phyloP scores from a whole-genome alignment of 2,329 filamentous ascomycete genomes.

The Lachnum nothofagi region DNA sequence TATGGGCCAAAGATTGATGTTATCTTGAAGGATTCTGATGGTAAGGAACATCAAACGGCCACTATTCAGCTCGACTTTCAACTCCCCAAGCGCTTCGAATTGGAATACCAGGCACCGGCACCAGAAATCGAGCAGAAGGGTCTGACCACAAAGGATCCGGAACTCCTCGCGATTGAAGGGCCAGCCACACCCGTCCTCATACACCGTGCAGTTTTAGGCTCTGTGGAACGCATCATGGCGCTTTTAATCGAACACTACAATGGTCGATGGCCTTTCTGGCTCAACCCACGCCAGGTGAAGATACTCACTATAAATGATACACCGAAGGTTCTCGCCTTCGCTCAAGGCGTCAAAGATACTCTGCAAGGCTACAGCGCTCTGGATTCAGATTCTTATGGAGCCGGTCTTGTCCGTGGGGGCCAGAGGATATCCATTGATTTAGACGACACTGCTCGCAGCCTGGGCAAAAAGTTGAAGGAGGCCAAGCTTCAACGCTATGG shows the following conservation, averaged over 20 bases:
- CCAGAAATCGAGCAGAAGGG: constrained; percentile 55
- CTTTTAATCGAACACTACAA: constrained; percentile 78
- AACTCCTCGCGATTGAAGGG: constrained; percentile 48
- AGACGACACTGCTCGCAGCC: constrained; percentile 56
- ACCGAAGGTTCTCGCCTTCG: constrained; percentile 25
- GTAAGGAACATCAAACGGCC: constrained; percentile 83
- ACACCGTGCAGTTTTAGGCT: constrained; percentile 79
- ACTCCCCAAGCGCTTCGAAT: constrained; percentile 72
- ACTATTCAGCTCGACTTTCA: constrained; percentile 90
- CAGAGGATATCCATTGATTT: constrained; percentile 59
- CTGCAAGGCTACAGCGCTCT: constrained; percentile 2
- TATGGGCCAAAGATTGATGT: constrained; percentile 93
- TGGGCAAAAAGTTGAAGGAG: constrained; percentile 66
- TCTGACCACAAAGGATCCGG: constrained; percentile 45
- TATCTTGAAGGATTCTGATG: constrained; percentile 70
- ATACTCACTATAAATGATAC: constrained; percentile 68
- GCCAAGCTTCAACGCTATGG: constrained; percentile 70
- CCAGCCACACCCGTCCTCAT: constrained; percentile 71
- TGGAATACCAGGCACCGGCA: constrained; percentile 68
- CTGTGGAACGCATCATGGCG: constrained; percentile 78
- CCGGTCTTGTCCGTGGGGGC: constrained; percentile 21
- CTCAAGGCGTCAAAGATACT: constrained; percentile 15
- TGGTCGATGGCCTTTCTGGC: constrained; percentile 81
- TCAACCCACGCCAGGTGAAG: constrained; percentile 72
- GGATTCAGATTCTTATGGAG: constrained; percentile 7